phyloP scores from a whole-genome alignment of 208 protist genomes.

The Trypanosoma caninum region DNA sequence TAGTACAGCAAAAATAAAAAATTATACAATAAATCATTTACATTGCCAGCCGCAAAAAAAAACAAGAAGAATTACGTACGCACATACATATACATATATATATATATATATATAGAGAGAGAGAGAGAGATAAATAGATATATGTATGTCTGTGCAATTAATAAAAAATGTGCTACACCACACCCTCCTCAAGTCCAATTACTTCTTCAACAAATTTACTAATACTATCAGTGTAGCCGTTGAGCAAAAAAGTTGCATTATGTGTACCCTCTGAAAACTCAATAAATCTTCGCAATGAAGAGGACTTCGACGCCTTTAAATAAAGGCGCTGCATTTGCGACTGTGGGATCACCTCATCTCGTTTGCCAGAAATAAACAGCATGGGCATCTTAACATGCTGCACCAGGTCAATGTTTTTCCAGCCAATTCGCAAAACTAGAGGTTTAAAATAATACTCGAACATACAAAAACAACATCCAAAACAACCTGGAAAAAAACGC shows the following conservation, averaged over 20 bases:
- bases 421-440: constrained; percentile 63
- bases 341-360: constrained; percentile 88
- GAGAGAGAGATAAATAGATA: no score
- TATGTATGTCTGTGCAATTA: no score
- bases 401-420: constrained; percentile 55
- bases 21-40: no score
- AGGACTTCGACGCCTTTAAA: constrained; percentile 25
- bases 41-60: background rate
- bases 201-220: constrained; percentile 48
- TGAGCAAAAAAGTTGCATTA: constrained; percentile 52
- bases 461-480: constrained; percentile 20
- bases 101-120: no score
- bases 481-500: constrained; percentile 7
- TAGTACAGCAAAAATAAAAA: background rate
- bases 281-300: constrained; percentile 42
- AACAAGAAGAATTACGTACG: no score
- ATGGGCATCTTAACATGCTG: constrained; percentile 40
- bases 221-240: constrained; percentile 61
- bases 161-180: constrained; percentile 3
- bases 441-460: constrained; percentile 82
- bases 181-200: constrained; percentile 1
- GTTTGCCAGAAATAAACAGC: constrained; percentile 75
- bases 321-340: constrained; percentile 74
- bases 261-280: constrained; percentile 71
- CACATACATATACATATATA: no score